These are phyloP conservation scores for Solanum commersonii DNA, from an alignment of 257 asterid species.

Conservation along the genomic window DNA sequence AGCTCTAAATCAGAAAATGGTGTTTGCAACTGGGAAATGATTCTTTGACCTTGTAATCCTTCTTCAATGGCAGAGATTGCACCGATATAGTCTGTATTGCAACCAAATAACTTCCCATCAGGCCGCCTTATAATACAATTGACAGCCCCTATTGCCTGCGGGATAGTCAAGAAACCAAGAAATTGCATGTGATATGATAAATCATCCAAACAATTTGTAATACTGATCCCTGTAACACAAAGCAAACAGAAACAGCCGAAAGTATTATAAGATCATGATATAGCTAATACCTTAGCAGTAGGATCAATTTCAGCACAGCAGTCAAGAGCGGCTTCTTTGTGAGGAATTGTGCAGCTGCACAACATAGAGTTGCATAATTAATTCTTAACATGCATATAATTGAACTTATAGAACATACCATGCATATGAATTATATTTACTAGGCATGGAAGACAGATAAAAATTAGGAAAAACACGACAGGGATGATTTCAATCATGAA, in stretches of 20 bases:
- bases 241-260: not conserved
- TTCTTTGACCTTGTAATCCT: slow-evolving; percentile 56
- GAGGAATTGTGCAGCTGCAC: slow-evolving; percentile 92
- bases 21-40: slow-evolving; percentile 4
- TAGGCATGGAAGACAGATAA: not conserved
- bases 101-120: slow-evolving; percentile 84
- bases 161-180: slow-evolving; percentile 5
- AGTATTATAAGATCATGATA: not conserved
- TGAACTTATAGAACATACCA: not conserved
- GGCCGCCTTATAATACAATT: slow-evolving; percentile 64
- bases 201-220: not conserved
- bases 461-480: not conserved
- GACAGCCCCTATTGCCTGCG: slow-evolving; percentile 87
- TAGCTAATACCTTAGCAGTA: slow-evolving; percentile 61
- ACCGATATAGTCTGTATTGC: slow-evolving; percentile 89
- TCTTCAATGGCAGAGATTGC: slow-evolving; percentile 90
- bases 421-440: not conserved
- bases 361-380: slow-evolving; percentile 7
- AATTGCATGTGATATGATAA: slow-evolving; percentile 1
- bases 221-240: not conserved
- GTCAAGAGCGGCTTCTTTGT: slow-evolving; percentile 66
- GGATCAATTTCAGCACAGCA: slow-evolving; percentile 86
- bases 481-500: not conserved
- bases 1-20: slow-evolving; percentile 1
- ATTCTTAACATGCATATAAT: not conserved